A percentile compares a stretch with the other conserved stretches of the same genome.
phyloP scores from a whole-genome alignment of 2,329 filamentous ascomycete genomes.

The Hyphodiscus sp. region DNA sequence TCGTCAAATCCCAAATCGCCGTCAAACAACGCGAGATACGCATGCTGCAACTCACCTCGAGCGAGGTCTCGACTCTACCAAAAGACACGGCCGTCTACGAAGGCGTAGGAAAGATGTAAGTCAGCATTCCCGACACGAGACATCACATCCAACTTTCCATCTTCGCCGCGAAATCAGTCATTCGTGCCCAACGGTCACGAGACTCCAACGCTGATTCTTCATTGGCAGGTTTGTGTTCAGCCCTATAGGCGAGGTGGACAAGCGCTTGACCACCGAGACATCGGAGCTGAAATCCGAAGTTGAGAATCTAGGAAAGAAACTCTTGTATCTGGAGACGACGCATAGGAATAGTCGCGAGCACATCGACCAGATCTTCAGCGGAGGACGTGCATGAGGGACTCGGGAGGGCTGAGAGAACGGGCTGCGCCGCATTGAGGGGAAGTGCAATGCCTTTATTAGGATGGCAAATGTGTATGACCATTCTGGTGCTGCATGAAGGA shows the following conservation, averaged over 20 bases:
- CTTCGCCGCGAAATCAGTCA: constrained; percentile 2
- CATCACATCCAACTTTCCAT: neutral
- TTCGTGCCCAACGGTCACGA: constrained; percentile 12
- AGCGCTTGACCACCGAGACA: constrained; percentile 69
- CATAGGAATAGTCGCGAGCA: constrained; percentile 90
- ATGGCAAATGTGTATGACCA: too few relatives aligned
- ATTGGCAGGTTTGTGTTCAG: constrained; percentile 74
- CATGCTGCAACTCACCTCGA: constrained; percentile 78
- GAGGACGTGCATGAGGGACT: constrained; percentile 24
- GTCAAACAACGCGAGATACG: constrained; percentile 84
- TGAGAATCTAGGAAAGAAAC: constrained; percentile 74
- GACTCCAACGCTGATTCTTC: constrained; percentile 5
- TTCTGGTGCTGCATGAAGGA: constrained; percentile 2
- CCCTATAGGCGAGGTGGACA: constrained; percentile 64
- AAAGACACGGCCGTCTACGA: constrained; percentile 79
- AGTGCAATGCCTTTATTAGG: neutral
- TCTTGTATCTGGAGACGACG: constrained; percentile 91
- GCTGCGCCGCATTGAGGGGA: neutral
- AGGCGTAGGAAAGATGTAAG: constrained; percentile 94
- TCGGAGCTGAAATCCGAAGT: constrained; percentile 72
- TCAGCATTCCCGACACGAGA: neutral
- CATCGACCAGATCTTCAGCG: constrained; percentile 77
- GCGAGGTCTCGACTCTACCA: constrained; percentile 73
- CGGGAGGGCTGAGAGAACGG: constrained; percentile 1
- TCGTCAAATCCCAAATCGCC: constrained; percentile 78